A percentile compares a stretch with the other conserved stretches of the same genome.
These are phyloP conservation scores for Leucocoprinus sp. DNA, from an alignment of 768 basidiomycete species.

Conservation along the genomic window DNA sequence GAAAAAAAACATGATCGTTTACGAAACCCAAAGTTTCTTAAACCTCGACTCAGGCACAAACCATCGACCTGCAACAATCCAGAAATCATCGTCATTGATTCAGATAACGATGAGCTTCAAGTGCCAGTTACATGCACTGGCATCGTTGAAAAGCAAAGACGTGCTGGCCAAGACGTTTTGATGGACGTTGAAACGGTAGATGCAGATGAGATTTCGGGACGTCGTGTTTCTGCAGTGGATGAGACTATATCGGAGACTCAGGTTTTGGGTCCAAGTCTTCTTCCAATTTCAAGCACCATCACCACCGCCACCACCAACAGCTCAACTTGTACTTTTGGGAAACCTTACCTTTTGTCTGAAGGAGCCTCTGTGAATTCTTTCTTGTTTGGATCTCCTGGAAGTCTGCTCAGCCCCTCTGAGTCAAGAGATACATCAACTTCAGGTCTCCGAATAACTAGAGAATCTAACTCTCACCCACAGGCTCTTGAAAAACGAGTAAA, in stretches of 20 bases:
- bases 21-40: background rate
- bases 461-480: no score
- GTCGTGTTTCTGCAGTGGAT: no score
- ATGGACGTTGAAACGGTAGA: constrained; percentile 11
- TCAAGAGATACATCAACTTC: background rate
- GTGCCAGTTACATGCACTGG: constrained; percentile 23
- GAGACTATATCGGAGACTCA: background rate
- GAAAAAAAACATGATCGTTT: background rate
- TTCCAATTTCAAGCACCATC: background rate
- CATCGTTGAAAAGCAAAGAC: no score
- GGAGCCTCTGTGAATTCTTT: background rate
- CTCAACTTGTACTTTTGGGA: constrained; percentile 13
- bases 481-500: no score
- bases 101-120: constrained; percentile 46
- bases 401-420: background rate
- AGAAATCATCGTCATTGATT: constrained; percentile 57
- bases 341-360: constrained; percentile 12
- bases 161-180: no score
- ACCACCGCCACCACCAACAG: background rate
- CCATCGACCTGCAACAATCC: background rate
- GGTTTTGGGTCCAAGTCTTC: background rate
- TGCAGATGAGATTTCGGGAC: no score
- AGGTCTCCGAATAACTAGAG: no score
- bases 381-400: background rate
- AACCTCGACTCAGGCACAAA: background rate